Evolutionary conservation across 345 rosid genomes (phyloP), one percentile per base, ranked within the genome.

Genomic region (Eucalyptus regnans): DNA sequence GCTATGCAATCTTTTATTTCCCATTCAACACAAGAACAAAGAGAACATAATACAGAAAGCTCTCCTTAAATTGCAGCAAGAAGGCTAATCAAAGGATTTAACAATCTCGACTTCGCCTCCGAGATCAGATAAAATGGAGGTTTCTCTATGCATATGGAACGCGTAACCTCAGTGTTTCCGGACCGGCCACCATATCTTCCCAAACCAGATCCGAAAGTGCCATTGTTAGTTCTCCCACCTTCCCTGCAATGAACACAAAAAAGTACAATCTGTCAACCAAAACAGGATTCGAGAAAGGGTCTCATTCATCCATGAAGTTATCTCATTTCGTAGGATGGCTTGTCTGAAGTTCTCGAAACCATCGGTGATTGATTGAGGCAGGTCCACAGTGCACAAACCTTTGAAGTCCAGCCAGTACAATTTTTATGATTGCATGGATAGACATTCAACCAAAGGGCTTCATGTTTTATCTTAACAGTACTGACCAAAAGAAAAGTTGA

Each of bases 101-200:
- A 87, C 76, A 87, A 37, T 87, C 71, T 86, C 5, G 54, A 76
- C 29, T 20, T 37, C 8, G 83, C 83, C 46, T 20, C 48, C 48
- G 4, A 37, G 83, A 76, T 37, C 83, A 7, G 83, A 76, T 76
- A 43, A 20, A 76, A 41, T 6, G 83, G 83, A 9, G 83, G 83
- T 76, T 76, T 37, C 48, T 41, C 83, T 76, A 89, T 88, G 16
- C 86, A 13, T 95, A 93, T 6, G 93, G 92, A 88, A 94, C 92
- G 12, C 56, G 80, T 14, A 94, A 22, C 93, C 97, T 94, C 87
- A 87, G 93, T 9, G 89, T 91, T 51, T 89, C 93, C 11, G 93
- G 90, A 54, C 96, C 96, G 18, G 93, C 95, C 44, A 92, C 94
- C 96, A 95, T 95, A 87, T 95, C 97, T 48, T 93, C 91, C 97